Base-by-base conservation (phyloP, 306 rosid species). In the Gillenia trifoliata region DNA sequence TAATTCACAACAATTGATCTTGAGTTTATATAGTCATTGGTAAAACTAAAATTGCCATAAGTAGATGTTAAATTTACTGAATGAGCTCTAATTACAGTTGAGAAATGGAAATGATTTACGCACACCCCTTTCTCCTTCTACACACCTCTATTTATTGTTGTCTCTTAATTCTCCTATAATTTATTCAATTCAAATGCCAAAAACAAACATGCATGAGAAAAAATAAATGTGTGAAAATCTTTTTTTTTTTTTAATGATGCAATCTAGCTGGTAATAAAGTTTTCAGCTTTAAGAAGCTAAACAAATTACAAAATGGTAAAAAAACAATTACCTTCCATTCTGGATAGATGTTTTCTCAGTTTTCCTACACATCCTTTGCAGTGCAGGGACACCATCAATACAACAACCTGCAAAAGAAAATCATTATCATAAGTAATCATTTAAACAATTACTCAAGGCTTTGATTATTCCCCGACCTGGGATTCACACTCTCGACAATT, bases 321-420 rank as follows among this genome's bases (percentile, higher is more conserved):
- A 19, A 20, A 66, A 15, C 13, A 8, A 8, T 9, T 85, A 93
- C 95, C 97, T 85, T 94, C 84, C 96, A 94, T 94, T 92, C 87
- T 90, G 10, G 97, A 88, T 8, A 94, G 87, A 85, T 91, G 97
- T 77, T 94, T 94, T 82, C 92, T 90, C 67, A 94, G 86, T 80
- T 94, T 94, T 68, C 98, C 95, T 83, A 82, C 98, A 81, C 98
- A 94, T 25, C 92, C 98, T 85, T 81, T 94, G 85, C 98, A 94
- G 82, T 94, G 98, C 71, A 94, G 80, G 77, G 98, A 91, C 77
- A 91, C 98, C 85, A 91, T 91, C 80, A 94, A 78, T 36, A 87
- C 95, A 61, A 92, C 96, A 70, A 87, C 93, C 95, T 94, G 89
- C 77, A 70, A 61, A 45, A 71, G 52, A 45, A 71, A 72, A 60